Base-by-base conservation (phyloP, 2,329 filamentous ascomycete genomes). In the Paracoccidioides brasiliensis region DNA sequence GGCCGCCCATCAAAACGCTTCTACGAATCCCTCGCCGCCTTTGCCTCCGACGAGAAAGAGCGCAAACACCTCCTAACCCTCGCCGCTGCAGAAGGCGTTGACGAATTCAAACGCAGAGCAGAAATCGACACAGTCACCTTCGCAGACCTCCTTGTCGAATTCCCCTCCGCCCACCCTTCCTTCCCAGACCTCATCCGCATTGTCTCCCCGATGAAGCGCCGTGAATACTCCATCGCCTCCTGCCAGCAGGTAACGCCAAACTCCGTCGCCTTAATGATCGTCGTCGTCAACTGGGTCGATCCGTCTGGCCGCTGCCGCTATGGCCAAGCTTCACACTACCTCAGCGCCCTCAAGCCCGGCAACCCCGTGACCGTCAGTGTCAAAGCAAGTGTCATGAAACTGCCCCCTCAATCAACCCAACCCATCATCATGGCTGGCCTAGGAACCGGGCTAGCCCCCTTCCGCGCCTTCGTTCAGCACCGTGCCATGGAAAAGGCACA, bases 391-490 rank as follows among this genome's bases (percentile, higher is more conserved):
- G 93, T 97, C 62, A 98, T 98, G 93, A 98, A 97, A 76, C 81
- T 98, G n/a, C 93, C 93, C 4, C 74, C 80, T 58, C 85, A 84
- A 69, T 85, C 90, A 63, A 93, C 88, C 41, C 88, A 91, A 50
- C 93, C 93, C 43, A 84, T 98, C 68, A 96, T 98, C 78, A 96
- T 98, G 91, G 93, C 93, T 8, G 93, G 93, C 71, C 85, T 97
- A n/a, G 93, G 93, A 60, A 98, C 93, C 0, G 93, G 93, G 68
- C 84, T 98, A 28, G 93, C 93, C 1, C 93, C 93, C n/a, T 98
- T 98, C 88, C 89, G 93, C 62, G 93, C 93, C 58, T 98, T 98
- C 68, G 86, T 97, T 49, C 93, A 98, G 75, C 93, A 98, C 76
- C 91, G 93, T 56, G 93, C 93, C 52, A 90, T 94, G 82, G 91